A percentile compares a stretch with the other conserved stretches of the same genome.
phyloP scores from a whole-genome alignment of 2,329 filamentous ascomycete species.

The Penicillium paneum region DNA sequence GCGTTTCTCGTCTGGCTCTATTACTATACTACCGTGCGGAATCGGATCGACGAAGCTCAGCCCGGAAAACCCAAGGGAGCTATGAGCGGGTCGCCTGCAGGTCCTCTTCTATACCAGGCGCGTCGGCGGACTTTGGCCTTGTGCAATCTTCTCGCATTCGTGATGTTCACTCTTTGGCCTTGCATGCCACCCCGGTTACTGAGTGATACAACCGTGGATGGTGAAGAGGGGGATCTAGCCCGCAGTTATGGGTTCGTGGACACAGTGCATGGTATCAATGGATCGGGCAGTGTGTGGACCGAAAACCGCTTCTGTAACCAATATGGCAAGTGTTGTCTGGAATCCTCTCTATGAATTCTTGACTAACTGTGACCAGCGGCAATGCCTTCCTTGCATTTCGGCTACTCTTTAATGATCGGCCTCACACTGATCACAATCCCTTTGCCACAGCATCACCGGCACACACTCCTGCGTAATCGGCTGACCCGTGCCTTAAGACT shows the following conservation, averaged over 20 bases:
- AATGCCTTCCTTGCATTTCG: slow-evolving; percentile 74
- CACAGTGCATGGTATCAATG: slow-evolving; percentile 56
- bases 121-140: slow-evolving; percentile 56
- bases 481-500: slow-evolving; percentile 38
- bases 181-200: slow-evolving; percentile 60
- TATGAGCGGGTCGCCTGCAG: slow-evolving; percentile 44
- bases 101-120: slow-evolving; percentile 54
- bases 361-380: slow-evolving; percentile 49
- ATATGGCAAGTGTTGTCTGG: slow-evolving; percentile 53
- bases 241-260: slow-evolving; percentile 60
- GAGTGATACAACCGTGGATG: slow-evolving; percentile 53
- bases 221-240: slow-evolving; percentile 55
- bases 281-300: slow-evolving; percentile 68
- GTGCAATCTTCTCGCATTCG: slow-evolving; percentile 59
- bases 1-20: slow-evolving; percentile 65
- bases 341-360: background rate
- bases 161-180: slow-evolving; percentile 58
- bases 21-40: slow-evolving; percentile 65
- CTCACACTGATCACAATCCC: slow-evolving; percentile 66
- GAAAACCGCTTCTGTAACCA: slow-evolving; percentile 72
- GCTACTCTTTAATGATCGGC: slow-evolving; percentile 70
- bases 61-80: slow-evolving; percentile 37
- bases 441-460: slow-evolving; percentile 53
- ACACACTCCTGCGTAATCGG: slow-evolving; percentile 31
- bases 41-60: slow-evolving; percentile 45